Evolutionary conservation across 1,139 yeast species (phyloP), one percentile per base, ranked within the genome.

Genomic region (Sporopachydermia cereana): DNA sequence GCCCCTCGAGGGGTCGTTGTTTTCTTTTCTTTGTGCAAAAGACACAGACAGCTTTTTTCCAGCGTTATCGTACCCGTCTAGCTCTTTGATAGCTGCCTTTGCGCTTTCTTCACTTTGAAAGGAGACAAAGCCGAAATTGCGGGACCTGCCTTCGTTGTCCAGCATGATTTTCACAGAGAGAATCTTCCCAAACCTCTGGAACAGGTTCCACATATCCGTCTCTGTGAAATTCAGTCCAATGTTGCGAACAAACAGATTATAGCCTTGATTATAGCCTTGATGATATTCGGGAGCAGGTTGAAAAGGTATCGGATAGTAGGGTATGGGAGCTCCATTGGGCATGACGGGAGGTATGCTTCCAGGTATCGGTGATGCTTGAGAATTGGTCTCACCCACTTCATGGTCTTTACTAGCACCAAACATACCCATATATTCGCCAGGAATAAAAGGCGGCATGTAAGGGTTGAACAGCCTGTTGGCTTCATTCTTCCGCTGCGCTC

Each of bases 251-350:
- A 29, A 41, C 45, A n/a, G 20, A 44, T 18, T 25, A n/a, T 34
- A 34, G 9, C 39, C 39, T 12, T 27, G 30, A n/a, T n/a, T n/a
- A n/a, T n/a, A n/a, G n/a, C n/a, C n/a, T 46, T 16, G 21, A 31
- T 43, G 45, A 47, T 36, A 16, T 43, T 43, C 30, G 9, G n/a
- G 39, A 9, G 39, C 12, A 16, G 18, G 18, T 47, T 39, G 9
- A 30, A 31, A 14, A 47, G 24, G n/a, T 39, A 41, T 18, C 24
- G 34, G 42, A n/a, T 47, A 53, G 44, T 53, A 53, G 17, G 45
- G 44, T 7, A 25, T 7, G 9, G 39, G 22, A 34, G n/a, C n/a
- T 7, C 39, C 39, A 21, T 34, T 34, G 9, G 18, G 18, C 29
- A 25, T 25, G 12, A 25, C 14, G 12, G 29, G 29, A 25, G 14